Evolutionary conservation across 306 rosid genomes (phyloP), one percentile per base, ranked within the genome.

Genomic region (Trifolium dubium): DNA sequence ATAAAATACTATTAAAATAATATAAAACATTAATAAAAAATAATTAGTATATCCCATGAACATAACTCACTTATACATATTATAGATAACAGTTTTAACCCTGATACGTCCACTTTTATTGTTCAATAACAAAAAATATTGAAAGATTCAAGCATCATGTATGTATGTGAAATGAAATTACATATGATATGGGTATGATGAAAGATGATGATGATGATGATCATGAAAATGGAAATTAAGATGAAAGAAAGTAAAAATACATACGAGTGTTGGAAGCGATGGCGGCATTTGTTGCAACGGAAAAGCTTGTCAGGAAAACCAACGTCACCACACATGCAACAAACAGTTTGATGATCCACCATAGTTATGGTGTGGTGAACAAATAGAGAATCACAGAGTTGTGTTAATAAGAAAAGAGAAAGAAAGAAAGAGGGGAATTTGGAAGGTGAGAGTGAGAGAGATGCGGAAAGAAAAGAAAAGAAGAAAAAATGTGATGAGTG

Each of bases 301-400:
- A 93, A 93, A 77, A 93, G 92, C 86, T 93, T 93, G 86, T 93
- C 98, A 0, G 91, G 89, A 81, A 93, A 93, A 69, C 98, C 98
- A 75, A 93, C 85, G 74, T 93, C 98, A 40, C 98, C 98, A 46
- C 98, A 93, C 96, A 93, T 86, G 98, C 97, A 91, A 74, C 98
- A 93, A 29, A 93, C 97, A 1, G 86, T 89, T 79, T 85, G 89
- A 74, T 56, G 88, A 91, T 93, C 98, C 80, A 87, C 97, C 98
- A 93, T 92, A 77, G 18, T 63, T 75, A 28, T 61, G 17, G 35
- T 37, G 49, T 39, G 64, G 18, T 49, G 28, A 3, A 10, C 1
- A 56, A 37, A 47, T 23, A 5, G 13, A 53, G 59, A 17, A 53
- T 53, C 30, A 53, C 1, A 53, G 30, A 53, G 59, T 18, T 53